Base-by-base conservation (phyloP, 176 grass and related monocot species). In the Tuctoria greenei region DNA sequence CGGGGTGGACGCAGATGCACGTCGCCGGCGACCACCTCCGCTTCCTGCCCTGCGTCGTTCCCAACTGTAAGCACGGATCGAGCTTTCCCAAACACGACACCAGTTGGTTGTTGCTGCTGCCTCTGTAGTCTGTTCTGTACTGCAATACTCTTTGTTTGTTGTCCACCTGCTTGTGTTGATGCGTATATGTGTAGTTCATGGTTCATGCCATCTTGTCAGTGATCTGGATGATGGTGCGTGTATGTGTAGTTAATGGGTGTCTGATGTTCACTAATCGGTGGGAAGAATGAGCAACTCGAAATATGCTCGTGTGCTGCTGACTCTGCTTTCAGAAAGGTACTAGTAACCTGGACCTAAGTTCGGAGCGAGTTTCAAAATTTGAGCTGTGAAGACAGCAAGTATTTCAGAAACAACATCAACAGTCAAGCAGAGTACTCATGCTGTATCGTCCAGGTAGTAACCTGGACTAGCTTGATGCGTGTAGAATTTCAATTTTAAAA, bases 41-140 rank as follows among this genome's bases (percentile, higher is more conserved):
- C 35, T 99, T 95, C 81, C 79, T 95, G 36, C 91, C 95, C 4
- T 99, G 95, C 76, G 58, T 99, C 89, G 52, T 99, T 69, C 95
- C 95, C 35, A 99, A 99, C 64, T 99, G 95, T 99, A 81, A 89
- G 76, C 31, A n/a, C n/a, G n/a, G n/a, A n/a, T n/a, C n/a, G n/a
- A n/a, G n/a, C n/a, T n/a, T n/a, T n/a, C n/a, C n/a, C n/a, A n/a
- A n/a, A n/a, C n/a, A n/a, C n/a, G n/a, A n/a, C n/a, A n/a, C n/a
- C n/a, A n/a, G n/a, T 2, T 8, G 6, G 8, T n/a, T n/a, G n/a
- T 15, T 47, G 13, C 23, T 24, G 54, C 65, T 31, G 31, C 31
- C 31, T 61, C n/a, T n/a, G n/a, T n/a, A n/a, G n/a, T 23, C 63
- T 25, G 21, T 8, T 7, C 41, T 44, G 64, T 28, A 1, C n/a